A percentile compares a stretch with the other conserved stretches of the same genome.
phyloP scores from a whole-genome alignment of 345 rosid genomes.

The Eucalyptus cloeziana region DNA sequence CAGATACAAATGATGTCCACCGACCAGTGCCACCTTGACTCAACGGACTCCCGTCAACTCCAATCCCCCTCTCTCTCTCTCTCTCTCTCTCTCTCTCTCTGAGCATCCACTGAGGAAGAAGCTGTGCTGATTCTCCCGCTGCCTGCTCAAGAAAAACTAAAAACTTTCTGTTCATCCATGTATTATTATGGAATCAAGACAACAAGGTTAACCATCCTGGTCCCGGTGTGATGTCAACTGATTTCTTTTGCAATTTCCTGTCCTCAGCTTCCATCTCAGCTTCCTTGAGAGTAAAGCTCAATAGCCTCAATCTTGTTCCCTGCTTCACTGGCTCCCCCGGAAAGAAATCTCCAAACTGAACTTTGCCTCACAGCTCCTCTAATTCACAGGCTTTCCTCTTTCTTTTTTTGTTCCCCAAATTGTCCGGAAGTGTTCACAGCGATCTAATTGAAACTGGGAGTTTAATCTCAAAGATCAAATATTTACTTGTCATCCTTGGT shows the following conservation, averaged over 20 bases:
- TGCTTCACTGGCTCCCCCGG: background rate
- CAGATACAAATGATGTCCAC: background rate
- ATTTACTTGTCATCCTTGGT: background rate
- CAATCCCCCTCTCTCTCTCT: background rate
- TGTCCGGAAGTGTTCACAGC: background rate
- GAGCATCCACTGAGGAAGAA: background rate
- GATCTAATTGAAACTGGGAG: background rate
- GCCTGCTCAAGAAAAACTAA: background rate
- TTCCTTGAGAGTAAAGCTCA: background rate
- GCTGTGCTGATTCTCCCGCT: background rate
- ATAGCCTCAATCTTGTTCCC: background rate
- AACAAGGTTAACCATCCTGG: background rate
- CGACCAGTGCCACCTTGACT: background rate
- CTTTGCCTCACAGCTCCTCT: background rate
- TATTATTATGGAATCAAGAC: background rate
- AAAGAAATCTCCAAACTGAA: no score
- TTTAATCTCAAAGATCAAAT: background rate
- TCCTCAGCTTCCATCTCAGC: background rate
- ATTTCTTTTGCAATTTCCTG: background rate
- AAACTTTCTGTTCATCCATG: no score
- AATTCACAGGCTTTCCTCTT: background rate
- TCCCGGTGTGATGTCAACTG: background rate
- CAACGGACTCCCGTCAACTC: background rate
- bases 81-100: no score
- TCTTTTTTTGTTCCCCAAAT: no score